Conservation (phyloP, 2,329 filamentous ascomycete genomes). For the Talaromyces sp. region DNA sequence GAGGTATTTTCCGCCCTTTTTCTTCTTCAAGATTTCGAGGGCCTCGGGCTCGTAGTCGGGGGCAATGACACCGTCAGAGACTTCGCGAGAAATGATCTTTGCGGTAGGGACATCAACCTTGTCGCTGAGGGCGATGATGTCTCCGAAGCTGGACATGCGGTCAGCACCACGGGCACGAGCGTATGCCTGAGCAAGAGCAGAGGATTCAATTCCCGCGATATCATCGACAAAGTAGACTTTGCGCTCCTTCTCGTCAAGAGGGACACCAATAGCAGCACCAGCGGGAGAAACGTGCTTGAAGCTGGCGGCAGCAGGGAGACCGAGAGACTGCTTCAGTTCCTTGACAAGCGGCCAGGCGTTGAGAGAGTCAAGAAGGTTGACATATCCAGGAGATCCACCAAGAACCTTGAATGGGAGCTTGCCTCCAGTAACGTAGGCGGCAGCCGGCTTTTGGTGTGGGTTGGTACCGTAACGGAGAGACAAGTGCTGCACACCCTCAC, state of each 20-base stretch:
- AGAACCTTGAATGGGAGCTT: conserved; percentile 93
- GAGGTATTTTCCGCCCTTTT: conserved; percentile 97
- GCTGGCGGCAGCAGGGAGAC: conserved; percentile 85
- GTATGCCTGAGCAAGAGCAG: conserved; percentile 87
- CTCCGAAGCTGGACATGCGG: conserved; percentile 97
- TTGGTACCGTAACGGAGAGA: conserved; percentile 93
- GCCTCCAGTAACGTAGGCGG: conserved; percentile 71
- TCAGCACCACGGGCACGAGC: conserved; percentile 93
- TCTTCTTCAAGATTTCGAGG: conserved; percentile 89
- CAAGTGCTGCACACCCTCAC: conserved; percentile 77
- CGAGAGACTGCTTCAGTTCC: conserved; percentile 86
- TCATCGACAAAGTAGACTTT: conserved; percentile 99
- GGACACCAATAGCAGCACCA: conserved; percentile 88
- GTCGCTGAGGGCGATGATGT: conserved; percentile 90
- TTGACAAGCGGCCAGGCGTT: conserved; percentile 97
- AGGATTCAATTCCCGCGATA: conserved; percentile 82
- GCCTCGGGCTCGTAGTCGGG: conserved; percentile 82
- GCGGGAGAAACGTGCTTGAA: conserved; percentile 99
- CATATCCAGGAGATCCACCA: conserved; percentile 85
- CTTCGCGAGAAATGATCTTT: conserved; percentile 96
- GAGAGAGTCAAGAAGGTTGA: conserved; percentile 93
- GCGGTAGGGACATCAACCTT: conserved; percentile 88
- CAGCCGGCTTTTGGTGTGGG: conserved; percentile 95
- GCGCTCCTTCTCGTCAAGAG: conserved; percentile 80
- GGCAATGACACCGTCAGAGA: conserved; percentile 94